Evolutionary conservation across 495 filamentous ascomycete species (phyloP), one percentile per base, ranked within the genome.

Genomic region (Acidiella bohemica): DNA sequence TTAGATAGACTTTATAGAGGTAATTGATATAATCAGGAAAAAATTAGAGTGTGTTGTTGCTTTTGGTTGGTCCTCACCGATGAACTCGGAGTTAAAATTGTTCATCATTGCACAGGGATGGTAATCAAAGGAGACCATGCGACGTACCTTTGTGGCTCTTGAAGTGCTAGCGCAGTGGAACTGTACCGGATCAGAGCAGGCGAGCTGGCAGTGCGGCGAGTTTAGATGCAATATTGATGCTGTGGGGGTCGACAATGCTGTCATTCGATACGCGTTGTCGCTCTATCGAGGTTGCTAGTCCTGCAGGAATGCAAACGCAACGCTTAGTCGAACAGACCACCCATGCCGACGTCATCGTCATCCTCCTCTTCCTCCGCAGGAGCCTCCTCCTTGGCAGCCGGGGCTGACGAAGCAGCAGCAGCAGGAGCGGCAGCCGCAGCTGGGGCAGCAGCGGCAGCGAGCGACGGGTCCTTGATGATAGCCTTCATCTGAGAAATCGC

Each of bases 401-500:
- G 33, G 32, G 65, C 58, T 23, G 66, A 61, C n/a, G n/a, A n/a
- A n/a, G n/a, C n/a, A n/a, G n/a, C n/a, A n/a, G n/a, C n/a, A n/a
- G n/a, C n/a, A n/a, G n/a, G n/a, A n/a, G n/a, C n/a, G 33, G 72
- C 67, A 34, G 65, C 65, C 45, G 75, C 82, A 39, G 61, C 73
- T 22, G 85, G 84, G 50, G 76, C 86, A 58, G 85, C 65, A 39
- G 80, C 49, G 83, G 87, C 60, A 93, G 96, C 28, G 84, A 84
- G 39, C 95, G 90, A 46, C 23, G 90, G 90, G 73, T 97, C 96
- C 66, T 84, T 84, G 59, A 96, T 94, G 57, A 90, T 82, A 67
- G 96, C 92, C 79, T 95, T 96, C 66, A 97, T 81, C 65, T 90
- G 73, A 53, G 85, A 80, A 65, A 99, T 95, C 62, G 82, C 83